Base-by-base conservation (phyloP, 2,329 filamentous ascomycete species). In the Fusarium sp. region DNA sequence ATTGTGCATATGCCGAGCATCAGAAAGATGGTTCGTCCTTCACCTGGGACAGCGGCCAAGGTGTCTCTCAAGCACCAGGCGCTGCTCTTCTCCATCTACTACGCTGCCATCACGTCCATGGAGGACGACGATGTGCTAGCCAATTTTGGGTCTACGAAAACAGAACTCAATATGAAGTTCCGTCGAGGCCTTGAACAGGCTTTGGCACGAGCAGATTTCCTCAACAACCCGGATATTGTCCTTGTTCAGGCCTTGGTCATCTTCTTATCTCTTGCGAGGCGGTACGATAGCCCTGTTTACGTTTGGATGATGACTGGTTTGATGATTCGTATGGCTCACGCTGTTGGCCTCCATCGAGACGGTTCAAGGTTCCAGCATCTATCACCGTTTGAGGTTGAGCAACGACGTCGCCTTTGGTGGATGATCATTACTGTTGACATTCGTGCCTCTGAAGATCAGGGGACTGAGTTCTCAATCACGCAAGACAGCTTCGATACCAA, bases 291-390 rank as follows among this genome's bases (percentile, higher is more conserved):
- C 74, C 80, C 88, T 56, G 78, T 85, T 8, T 89, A 90, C 7
- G 85, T 89, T 10, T 93, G 91, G 90, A 89, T 90, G 44, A 83
- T 93, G 72, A 90, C 89, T 0, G 91, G 90, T 0, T 84, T 92
- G 3, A 86, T 88, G n/a, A 87, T 90, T 24, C 83, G 88, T 11
- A 88, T 90, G 77, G 87, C 84, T 20, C 86, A 88, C 38, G 84
- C 86, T 15, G 81, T 90, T 31, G 88, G 88, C 2, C 81, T 90
- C 39, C 88, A 90, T 63, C 84, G 88, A n/a, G 91, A 93, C 48
- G 87, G 88, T 20, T 83, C 83, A 7, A 81, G 85, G 58, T 87
- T 87, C 76, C 82, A 76, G 3, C 85, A 87, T 18, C 76, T 92
- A 4, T 85, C 85, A 1, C 87, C 89, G 0, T 92, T 90, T 63